These are phyloP conservation scores for Aspergillus sclerotiicarbonarius DNA, from an alignment of 495 filamentous ascomycete genomes.

Conservation along the genomic window DNA sequence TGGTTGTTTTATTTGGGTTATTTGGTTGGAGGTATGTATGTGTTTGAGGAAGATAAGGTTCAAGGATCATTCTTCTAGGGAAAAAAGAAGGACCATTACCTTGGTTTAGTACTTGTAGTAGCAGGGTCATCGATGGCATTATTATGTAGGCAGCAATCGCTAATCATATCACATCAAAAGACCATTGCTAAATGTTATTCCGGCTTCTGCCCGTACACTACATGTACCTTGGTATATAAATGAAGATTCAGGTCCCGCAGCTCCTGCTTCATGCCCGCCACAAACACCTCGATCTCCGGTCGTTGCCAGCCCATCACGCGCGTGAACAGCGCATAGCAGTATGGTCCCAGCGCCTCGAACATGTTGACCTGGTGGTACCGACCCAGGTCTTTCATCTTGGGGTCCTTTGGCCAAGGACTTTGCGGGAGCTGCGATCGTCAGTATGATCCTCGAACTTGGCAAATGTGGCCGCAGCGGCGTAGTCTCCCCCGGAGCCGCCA, in stretches of 20 bases:
- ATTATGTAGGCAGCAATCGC: not conserved
- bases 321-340: conserved; percentile 54
- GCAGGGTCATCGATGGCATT: not conserved
- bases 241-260: conserved; percentile 51
- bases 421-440: conserved; percentile 31
- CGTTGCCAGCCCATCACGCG: conserved; percentile 51
- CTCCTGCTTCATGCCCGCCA: conserved; percentile 52
- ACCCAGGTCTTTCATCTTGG: conserved; percentile 51
- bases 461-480: conserved; percentile 11
- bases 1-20: too few relatives aligned
- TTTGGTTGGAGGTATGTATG: too few relatives aligned
- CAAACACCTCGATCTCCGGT: conserved; percentile 53
- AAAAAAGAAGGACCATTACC: too few relatives aligned
- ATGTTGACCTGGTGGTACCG: conserved; percentile 46
- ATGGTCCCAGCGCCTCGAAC: conserved; percentile 47
- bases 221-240: conserved; percentile 36
- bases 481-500: not conserved
- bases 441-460: conserved; percentile 1
- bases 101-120: too few relatives aligned
- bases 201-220: conserved; percentile 42
- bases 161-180: not conserved
- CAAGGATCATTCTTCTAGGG: too few relatives aligned
- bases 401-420: conserved; percentile 53
- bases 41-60: too few relatives aligned
- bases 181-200: too few relatives aligned